Percentiles rank a stretch among this genome's conserved stretches.
Evolutionary conservation across 2,329 filamentous ascomycete genomes (phyloP).

Genomic region (Colletotrichum shisoi): DNA sequence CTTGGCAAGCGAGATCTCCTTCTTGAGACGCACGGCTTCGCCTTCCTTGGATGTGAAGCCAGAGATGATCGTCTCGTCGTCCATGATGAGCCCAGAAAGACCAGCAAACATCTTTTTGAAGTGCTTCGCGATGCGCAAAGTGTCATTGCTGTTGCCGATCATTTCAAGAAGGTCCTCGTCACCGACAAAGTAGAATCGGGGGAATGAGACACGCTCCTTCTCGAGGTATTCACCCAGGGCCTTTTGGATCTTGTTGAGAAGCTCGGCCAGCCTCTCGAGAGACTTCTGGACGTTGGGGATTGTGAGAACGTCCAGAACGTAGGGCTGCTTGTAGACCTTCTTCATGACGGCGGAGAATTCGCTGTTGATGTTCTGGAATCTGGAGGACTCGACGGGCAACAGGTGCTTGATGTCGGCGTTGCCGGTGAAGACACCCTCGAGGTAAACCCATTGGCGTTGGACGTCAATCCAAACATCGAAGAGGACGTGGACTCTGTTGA

Average conservation of each 20-base stretch:
- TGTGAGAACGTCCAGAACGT: conserved; percentile 92
- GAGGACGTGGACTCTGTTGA: conserved; percentile 95
- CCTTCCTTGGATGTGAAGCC: conserved; percentile 96
- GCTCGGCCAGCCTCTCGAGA: conserved; percentile 91
- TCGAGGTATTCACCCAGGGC: conserved; percentile 98
- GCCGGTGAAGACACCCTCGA: conserved; percentile 97
- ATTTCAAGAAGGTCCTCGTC: conserved; percentile 98
- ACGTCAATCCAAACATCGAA: conserved; percentile 99
- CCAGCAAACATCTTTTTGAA: conserved; percentile 99
- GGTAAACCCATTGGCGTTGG: conserved; percentile 99
- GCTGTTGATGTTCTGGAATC: conserved; percentile 99
- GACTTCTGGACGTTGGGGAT: conserved; percentile 97
- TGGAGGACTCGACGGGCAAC: conserved; percentile 91
- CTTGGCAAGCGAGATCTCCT: conserved; percentile 89
- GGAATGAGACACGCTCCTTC: conserved; percentile 95
- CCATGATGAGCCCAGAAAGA: conserved; percentile 86
- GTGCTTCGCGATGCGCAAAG: conserved; percentile 94
- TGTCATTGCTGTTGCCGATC: conserved; percentile 99
- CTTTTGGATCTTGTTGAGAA: conserved; percentile 99
- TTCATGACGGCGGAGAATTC: conserved; percentile 99
- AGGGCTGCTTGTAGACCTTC: conserved; percentile 96
- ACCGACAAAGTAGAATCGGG: conserved; percentile 98
- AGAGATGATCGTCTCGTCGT: conserved; percentile 87
- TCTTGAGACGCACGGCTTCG: conserved; percentile 85
- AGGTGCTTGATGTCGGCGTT: conserved; percentile 99